Percentiles rank a stretch among this genome's conserved stretches.
phyloP scores from a whole-genome alignment of 169 alveolate species.

The Miamiensis avidus region DNA sequence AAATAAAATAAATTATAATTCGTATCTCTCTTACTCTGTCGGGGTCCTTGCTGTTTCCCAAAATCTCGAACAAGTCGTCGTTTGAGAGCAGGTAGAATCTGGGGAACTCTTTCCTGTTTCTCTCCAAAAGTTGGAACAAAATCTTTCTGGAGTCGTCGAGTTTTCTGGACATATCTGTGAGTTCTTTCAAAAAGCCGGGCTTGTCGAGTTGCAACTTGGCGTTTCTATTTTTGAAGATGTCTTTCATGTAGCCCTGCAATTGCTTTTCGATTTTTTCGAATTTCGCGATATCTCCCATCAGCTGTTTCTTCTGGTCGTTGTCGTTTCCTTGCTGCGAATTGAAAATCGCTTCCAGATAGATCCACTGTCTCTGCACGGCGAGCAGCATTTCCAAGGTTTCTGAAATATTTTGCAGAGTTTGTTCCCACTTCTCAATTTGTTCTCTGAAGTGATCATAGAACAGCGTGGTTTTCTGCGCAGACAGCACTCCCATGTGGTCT shows the following conservation, averaged over 20 bases:
- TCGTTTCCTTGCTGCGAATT: constrained; percentile 62
- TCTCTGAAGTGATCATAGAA: constrained; percentile 83
- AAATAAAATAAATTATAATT: too few relatives aligned
- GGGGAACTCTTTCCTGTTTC: constrained; percentile 92
- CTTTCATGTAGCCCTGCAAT: constrained; percentile 80
- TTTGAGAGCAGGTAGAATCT: constrained; percentile 95
- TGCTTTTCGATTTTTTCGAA: constrained; percentile 80
- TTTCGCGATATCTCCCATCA: constrained; percentile 74
- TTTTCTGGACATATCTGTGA: constrained; percentile 68
- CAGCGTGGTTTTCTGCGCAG: constrained; percentile 77
- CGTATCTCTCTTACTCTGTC: constrained; percentile 80
- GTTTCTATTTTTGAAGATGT: constrained; percentile 80
- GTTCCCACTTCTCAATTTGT: constrained; percentile 90
- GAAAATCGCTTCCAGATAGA: constrained; percentile 87
- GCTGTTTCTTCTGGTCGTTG: constrained; percentile 71
- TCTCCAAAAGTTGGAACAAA: constrained; percentile 91
- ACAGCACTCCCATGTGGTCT: constrained; percentile 83
- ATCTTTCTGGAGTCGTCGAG: constrained; percentile 92
- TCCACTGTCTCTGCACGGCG: constrained; percentile 87
- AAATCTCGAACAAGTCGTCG: constrained; percentile 93
- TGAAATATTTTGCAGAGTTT: constrained; percentile 81
- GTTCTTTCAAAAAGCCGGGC: constrained; percentile 68
- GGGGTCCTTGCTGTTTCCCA: constrained; percentile 93
- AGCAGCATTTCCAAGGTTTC: constrained; percentile 91
- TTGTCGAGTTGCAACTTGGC: constrained; percentile 74